A percentile compares a stretch with the other conserved stretches of the same genome.
Evolutionary conservation across 2,329 filamentous ascomycete genomes (phyloP).

Genomic region (Ophiocordyceps camponoti-saundersi): DNA sequence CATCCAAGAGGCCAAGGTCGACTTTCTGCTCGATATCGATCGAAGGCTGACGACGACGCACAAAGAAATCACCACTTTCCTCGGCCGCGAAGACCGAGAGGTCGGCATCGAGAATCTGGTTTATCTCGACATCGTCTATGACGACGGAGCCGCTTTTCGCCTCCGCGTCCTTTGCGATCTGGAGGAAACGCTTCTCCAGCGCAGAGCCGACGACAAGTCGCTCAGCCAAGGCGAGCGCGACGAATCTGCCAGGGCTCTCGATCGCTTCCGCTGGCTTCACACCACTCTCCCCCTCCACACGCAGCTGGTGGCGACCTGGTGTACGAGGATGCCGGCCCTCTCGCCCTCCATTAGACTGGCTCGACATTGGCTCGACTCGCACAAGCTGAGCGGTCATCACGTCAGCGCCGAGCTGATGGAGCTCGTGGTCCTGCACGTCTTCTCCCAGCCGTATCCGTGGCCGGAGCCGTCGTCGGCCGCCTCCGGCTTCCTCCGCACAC

Average conservation of each 20-base stretch:
- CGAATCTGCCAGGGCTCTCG: conserved; percentile 51
- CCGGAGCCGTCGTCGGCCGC: conserved; percentile 56
- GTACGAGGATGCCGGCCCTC: conserved; percentile 62
- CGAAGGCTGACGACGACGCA: conserved; percentile 49
- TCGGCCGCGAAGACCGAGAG: conserved; percentile 67
- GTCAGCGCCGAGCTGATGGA: conserved; percentile 71
- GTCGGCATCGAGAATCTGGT: conserved; percentile 57
- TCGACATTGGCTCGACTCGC: conserved; percentile 78
- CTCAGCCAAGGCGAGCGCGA: conserved; percentile 49
- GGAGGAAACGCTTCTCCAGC: conserved; percentile 65
- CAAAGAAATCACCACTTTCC: conserved; percentile 42
- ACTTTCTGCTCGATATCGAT: conserved; percentile 66
- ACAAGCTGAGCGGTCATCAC: conserved; percentile 67
- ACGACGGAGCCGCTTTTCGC: conserved; percentile 58
- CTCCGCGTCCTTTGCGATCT: conserved; percentile 79
- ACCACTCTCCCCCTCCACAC: conserved; percentile 60
- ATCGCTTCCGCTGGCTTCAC: conserved; percentile 54
- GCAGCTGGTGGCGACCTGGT: conserved; percentile 64
- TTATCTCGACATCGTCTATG: conserved; percentile 68
- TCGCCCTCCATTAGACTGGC: conserved; percentile 69
- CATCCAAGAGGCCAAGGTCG: conserved; percentile 86
- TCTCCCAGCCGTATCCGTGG: conserved; percentile 73
- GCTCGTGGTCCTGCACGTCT: conserved; percentile 60
- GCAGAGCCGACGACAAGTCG: conserved; percentile 58
- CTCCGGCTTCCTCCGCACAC: conserved; percentile 65